These are phyloP conservation scores for Diaporthe sp. DNA, from an alignment of 2,329 filamentous ascomycete genomes.

Conservation along the genomic window DNA sequence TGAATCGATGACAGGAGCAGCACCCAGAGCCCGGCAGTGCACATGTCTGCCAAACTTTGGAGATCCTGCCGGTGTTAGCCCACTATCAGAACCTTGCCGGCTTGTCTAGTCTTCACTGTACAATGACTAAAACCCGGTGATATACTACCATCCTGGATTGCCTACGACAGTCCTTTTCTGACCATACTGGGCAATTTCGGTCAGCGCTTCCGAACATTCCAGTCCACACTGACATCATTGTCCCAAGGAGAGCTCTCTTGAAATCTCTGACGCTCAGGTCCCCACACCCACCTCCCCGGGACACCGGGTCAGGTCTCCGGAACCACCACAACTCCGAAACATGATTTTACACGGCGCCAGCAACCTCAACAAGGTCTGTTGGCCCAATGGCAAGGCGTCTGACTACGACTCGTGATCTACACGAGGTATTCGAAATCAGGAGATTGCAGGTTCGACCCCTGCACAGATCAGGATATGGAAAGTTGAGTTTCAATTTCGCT, in stretches of 20 bases:
- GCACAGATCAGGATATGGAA: constrained; percentile 28
- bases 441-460: constrained; percentile 44
- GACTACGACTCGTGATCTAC: constrained; percentile 52
- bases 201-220: not conserved
- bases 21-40: not conserved
- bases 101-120: too few relatives aligned
- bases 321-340: accelerated
- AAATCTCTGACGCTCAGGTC: constrained; percentile 1
- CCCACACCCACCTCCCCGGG: not conserved
- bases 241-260: not conserved
- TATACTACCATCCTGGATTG: not conserved
- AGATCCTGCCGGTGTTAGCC: not conserved
- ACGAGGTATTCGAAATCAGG: constrained; percentile 35
- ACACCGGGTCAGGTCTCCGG: not conserved
- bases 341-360: accelerated
- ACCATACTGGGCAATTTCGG: too few relatives aligned
- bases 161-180: not conserved
- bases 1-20: not conserved
- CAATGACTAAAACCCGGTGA: not conserved
- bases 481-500: accelerated
- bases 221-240: not conserved
- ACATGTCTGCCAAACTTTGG: not conserved
- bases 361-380: constrained; percentile 41
- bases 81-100: not conserved
- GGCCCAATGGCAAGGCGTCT: constrained; percentile 60